A percentile compares a stretch with the other conserved stretches of the same genome.
phyloP scores from a whole-genome alignment of 257 asterid genomes.

The Jaltomata sinuosa region DNA sequence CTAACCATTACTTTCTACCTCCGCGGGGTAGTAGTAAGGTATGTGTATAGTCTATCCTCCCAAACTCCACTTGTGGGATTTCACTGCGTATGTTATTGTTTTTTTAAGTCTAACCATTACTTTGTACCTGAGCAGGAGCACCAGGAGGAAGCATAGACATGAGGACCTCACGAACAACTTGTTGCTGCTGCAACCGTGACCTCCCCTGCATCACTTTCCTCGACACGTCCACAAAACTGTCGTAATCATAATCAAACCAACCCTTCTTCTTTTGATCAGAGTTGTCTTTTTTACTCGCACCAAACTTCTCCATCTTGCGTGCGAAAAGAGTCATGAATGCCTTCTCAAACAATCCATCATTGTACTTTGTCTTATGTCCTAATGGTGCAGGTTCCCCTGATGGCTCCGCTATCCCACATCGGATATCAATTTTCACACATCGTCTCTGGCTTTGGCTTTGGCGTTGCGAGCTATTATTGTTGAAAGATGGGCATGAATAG shows the following conservation, averaged over 20 bases:
- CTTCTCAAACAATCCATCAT: slow-evolving; percentile 72
- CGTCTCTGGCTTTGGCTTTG: neutral
- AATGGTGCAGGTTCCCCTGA: slow-evolving; percentile 85
- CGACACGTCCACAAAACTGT: slow-evolving; percentile 72
- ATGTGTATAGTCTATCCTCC: no score
- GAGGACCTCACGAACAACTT: slow-evolving; percentile 75
- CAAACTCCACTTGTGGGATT: no score
- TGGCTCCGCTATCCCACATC: slow-evolving; percentile 80
- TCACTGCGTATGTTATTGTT: no score
- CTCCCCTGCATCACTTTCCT: slow-evolving; percentile 70
- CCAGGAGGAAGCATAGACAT: slow-evolving; percentile 95
- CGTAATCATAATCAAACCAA: slow-evolving; percentile 66
- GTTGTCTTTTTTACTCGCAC: slow-evolving; percentile 5
- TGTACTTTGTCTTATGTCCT: slow-evolving; percentile 88
- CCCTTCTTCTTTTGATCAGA: slow-evolving; percentile 22
- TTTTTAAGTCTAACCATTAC: no score
- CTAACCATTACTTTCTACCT: no score
- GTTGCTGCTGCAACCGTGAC: slow-evolving; percentile 65
- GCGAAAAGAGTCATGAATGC: slow-evolving; percentile 77
- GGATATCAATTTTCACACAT: neutral
- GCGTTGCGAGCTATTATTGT: neutral
- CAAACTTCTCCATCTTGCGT: slow-evolving; percentile 80
- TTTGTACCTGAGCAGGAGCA: slow-evolving; percentile 93
- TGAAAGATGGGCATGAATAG: neutral
- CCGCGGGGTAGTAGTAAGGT: no score